Percentiles rank a stretch among this genome's conserved stretches.
Conservation (phyloP, 2,329 filamentous ascomycete genomes). For the Diaporthe eres region DNA sequence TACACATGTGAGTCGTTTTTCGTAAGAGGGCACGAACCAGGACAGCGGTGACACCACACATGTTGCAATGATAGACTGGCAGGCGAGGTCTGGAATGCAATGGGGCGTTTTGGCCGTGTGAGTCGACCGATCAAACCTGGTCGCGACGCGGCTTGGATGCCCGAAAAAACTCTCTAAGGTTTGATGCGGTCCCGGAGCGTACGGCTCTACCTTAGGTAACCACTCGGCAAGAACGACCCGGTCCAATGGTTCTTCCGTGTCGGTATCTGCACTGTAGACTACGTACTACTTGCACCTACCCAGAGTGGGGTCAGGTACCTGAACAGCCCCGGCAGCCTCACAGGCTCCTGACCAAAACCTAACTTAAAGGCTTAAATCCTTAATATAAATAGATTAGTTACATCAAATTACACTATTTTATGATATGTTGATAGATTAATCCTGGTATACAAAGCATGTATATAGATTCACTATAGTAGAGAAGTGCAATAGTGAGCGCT, state of each 20-base stretch:
- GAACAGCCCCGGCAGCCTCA: not conserved
- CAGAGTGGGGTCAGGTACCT: not conserved
- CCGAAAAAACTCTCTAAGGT: not conserved
- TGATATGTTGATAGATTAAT: too few species aligned
- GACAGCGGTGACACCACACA: slow-evolving; percentile 75
- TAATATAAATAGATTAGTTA: not conserved
- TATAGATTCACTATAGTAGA: too few species aligned
- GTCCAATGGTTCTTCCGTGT: slow-evolving; percentile 12
- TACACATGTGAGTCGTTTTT: not conserved
- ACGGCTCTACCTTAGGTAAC: slow-evolving; percentile 4
- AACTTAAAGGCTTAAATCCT: not conserved
- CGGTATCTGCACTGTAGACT: not conserved
- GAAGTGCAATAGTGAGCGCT: too few species aligned
- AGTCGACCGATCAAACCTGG: slow-evolving; percentile 15
- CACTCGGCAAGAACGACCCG: not conserved
- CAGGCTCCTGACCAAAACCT: too few species aligned
- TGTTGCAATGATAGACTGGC: slow-evolving; percentile 50
- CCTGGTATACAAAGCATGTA: too few species aligned
- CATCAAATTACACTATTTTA: too few species aligned
- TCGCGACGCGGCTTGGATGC: slow-evolving; percentile 4
- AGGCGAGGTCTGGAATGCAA: slow-evolving; percentile 13
- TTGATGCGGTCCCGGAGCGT: slow-evolving; percentile 13
- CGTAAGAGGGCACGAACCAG: slow-evolving; percentile 63
- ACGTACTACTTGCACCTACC: not conserved
- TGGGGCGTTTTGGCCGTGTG: slow-evolving; percentile 18